These are phyloP conservation scores for Volvariella volvacea DNA, from an alignment of 1,284 basidiomycete genomes.

Conservation along the genomic window DNA sequence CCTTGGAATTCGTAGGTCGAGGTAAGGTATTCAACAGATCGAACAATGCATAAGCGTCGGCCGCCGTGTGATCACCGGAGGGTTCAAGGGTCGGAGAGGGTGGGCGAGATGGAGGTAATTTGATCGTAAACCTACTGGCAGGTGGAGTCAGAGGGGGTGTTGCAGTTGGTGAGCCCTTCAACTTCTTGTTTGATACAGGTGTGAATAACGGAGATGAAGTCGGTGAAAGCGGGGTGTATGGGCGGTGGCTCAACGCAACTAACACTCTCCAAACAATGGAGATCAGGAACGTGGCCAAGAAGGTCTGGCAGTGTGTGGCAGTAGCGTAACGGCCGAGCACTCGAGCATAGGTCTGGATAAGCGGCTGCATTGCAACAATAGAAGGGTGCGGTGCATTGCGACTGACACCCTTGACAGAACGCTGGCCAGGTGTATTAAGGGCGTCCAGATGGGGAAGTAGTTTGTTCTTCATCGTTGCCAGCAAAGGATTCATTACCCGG, in stretches of 20 bases:
- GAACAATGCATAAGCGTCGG: slow-evolving; percentile 53
- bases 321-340: slow-evolving; percentile 51
- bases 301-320: slow-evolving; percentile 44
- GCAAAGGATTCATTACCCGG: slow-evolving; percentile 58
- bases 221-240: slow-evolving; percentile 31
- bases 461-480: slow-evolving; percentile 54
- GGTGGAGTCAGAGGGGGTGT: slow-evolving; percentile 56
- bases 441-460: slow-evolving; percentile 54
- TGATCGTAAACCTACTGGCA: slow-evolving; percentile 55
- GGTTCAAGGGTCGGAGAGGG: slow-evolving; percentile 44
- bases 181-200: slow-evolving; percentile 31
- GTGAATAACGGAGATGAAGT: slow-evolving; percentile 35
- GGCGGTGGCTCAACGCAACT: slow-evolving; percentile 60
- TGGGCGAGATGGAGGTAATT: slow-evolving; percentile 61
- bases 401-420: neutral
- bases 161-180: slow-evolving; percentile 29
- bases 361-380: slow-evolving; percentile 45
- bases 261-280: slow-evolving; percentile 66
- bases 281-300: slow-evolving; percentile 64
- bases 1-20: slow-evolving; percentile 43
- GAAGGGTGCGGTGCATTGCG: slow-evolving; percentile 44
- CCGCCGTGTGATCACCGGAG: slow-evolving; percentile 33
- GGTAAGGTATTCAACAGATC: slow-evolving; percentile 56
- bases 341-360: slow-evolving; percentile 55
- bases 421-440: slow-evolving; percentile 36